These are phyloP conservation scores for Nephromyces sp. DNA, from an alignment of 169 alveolate species.

Conservation along the genomic window DNA sequence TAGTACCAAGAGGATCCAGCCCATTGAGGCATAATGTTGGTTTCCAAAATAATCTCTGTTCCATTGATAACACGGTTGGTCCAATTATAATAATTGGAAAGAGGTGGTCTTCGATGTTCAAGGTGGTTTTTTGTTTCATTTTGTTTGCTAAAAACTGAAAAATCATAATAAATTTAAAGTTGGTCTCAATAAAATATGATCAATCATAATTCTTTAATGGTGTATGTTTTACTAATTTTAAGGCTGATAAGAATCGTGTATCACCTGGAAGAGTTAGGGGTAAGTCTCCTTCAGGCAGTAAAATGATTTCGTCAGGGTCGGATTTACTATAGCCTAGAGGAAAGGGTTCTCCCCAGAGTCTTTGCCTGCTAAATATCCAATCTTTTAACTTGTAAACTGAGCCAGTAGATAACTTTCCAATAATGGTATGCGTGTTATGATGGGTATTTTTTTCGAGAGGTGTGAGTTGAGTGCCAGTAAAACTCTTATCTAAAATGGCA, in stretches of 20 bases:
- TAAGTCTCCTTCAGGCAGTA: constrained; percentile 11
- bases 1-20: constrained; percentile 86
- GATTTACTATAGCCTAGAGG: constrained; percentile 54
- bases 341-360: constrained; percentile 89
- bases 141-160: no score
- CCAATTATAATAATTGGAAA: background rate
- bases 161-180: no score
- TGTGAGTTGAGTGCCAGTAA: no score
- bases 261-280: constrained; percentile 34
- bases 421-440: no score
- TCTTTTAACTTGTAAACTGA: constrained; percentile 59
- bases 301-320: constrained; percentile 20
- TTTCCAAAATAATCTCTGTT: constrained; percentile 36
- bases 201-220: background rate
- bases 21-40: constrained; percentile 84
- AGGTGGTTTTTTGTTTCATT: no score
- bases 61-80: background rate
- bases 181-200: background rate
- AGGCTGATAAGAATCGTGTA: no score
- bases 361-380: constrained; percentile 80
- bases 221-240: no score
- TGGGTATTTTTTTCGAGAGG: no score
- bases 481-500: no score
- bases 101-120: no score
- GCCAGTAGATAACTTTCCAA: no score